These are phyloP conservation scores for Aspergillus pseudoglaucus DNA, from an alignment of 2,329 filamentous ascomycete genomes.

Conservation along the genomic window DNA sequence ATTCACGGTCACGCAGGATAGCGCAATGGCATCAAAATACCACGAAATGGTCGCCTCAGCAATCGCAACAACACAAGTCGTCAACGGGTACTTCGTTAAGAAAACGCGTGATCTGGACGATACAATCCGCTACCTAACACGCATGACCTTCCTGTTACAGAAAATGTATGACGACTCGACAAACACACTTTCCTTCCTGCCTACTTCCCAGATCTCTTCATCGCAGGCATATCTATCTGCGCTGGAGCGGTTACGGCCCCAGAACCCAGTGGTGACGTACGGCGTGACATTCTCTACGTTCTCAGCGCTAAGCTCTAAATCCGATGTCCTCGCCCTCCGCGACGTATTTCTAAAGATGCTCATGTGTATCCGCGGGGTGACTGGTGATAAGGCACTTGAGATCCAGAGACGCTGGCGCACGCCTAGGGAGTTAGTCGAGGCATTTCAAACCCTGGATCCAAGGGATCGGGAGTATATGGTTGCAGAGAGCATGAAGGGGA, in stretches of 20 bases:
- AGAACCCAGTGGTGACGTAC: conserved; percentile 43
- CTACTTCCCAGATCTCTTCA: conserved; percentile 53
- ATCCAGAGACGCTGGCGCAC: conserved; percentile 75
- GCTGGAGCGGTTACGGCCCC: conserved; percentile 52
- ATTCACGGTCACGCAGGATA: conserved; percentile 53
- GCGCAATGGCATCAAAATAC: conserved; percentile 42
- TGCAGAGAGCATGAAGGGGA: conserved; percentile 46
- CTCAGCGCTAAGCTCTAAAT: conserved; percentile 66
- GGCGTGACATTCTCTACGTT: conserved; percentile 67
- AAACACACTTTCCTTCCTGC: conserved; percentile 54
- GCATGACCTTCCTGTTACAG: conserved; percentile 64
- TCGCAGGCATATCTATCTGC: conserved; percentile 61
- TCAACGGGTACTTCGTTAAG: conserved; percentile 74
- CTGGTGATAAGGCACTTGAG: conserved; percentile 70
- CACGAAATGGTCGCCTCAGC: conserved; percentile 65
- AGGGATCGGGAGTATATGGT: conserved; percentile 58
- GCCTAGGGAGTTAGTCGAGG: conserved; percentile 63
- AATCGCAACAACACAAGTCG: conserved; percentile 69
- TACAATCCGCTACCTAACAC: conserved; percentile 66
- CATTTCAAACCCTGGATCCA: conserved; percentile 50
- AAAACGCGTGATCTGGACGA: conserved; percentile 69
- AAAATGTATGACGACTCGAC: conserved; percentile 47
- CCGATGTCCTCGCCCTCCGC: conserved; percentile 63
- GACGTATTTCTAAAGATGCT: conserved; percentile 80
- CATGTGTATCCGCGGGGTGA: conserved; percentile 70